Percentiles rank a stretch among this genome's conserved stretches.
Evolutionary conservation across 2,329 filamentous ascomycete species (phyloP).

Genomic region (Ceratocystis harringtonii): DNA sequence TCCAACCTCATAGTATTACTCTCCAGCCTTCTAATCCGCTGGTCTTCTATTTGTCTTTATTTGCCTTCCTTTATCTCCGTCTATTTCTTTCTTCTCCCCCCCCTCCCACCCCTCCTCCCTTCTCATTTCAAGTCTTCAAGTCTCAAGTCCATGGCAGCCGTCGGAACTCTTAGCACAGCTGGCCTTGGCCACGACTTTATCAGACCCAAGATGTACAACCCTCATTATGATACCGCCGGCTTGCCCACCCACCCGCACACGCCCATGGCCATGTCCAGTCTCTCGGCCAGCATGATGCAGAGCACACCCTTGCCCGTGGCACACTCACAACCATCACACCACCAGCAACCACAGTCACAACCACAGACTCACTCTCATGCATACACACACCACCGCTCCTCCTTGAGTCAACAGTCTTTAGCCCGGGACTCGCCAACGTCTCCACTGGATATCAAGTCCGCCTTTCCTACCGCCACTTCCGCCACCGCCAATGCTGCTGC

Average conservation of each 20-base stretch:
- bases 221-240: slow-evolving; percentile 5
- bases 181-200: slow-evolving; percentile 16
- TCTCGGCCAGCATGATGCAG: slow-evolving; percentile 1
- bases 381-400: slow-evolving; percentile 1
- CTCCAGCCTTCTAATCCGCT: neutral
- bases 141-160: slow-evolving; percentile 15
- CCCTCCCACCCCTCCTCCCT: neutral
- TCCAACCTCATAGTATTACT: neutral
- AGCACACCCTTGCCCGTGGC: neutral
- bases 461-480: neutral
- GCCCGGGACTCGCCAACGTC: neutral
- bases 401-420: slow-evolving; percentile 7
- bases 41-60: no score
- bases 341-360: neutral
- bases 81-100: neutral
- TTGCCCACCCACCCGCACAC: slow-evolving; percentile 4
- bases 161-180: slow-evolving; percentile 11
- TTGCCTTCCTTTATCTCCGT: neutral
- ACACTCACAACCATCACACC: neutral
- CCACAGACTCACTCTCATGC: neutral
- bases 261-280: slow-evolving; percentile 12
- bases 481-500: neutral
- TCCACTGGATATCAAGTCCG: neutral
- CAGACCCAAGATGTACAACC: slow-evolving; percentile 15
- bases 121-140: neutral